These are phyloP conservation scores for Talinum fruticosum DNA, from an alignment of 148 eudicot species.

Conservation along the genomic window DNA sequence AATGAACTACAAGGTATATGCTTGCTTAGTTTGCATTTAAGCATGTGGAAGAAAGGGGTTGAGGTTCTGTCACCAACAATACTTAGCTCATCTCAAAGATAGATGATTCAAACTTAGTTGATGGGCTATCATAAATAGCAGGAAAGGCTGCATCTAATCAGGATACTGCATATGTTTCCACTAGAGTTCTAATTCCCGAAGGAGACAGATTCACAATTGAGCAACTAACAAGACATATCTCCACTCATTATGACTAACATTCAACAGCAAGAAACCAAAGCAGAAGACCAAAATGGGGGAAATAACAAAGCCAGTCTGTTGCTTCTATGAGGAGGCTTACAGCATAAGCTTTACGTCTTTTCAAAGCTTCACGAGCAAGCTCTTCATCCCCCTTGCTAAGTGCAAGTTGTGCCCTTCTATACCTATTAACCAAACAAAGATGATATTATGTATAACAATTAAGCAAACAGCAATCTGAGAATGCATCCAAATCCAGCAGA, in stretches of 20 bases:
- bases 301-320: neutral
- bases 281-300: neutral
- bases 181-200: neutral
- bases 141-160: neutral
- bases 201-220: neutral
- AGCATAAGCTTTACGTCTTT: conserved; percentile 89
- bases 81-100: neutral
- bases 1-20: neutral
- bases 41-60: too few relatives aligned
- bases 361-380: conserved; percentile 99
- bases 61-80: neutral
- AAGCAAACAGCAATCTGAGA: conserved; percentile 11
- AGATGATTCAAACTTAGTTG: neutral
- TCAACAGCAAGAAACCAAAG: neutral
- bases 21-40: neutral
- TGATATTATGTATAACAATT: conserved; percentile 1
- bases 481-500: conserved; percentile 14
- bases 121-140: neutral
- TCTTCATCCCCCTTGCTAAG: conserved; percentile 94
- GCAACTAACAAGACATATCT: neutral
- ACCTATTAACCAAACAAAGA: conserved; percentile 49
- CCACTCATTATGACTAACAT: neutral
- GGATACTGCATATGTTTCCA: neutral
- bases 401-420: conserved; percentile 88
- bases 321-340: conserved; percentile 44